Evolutionary conservation across 2,329 filamentous ascomycete genomes (phyloP).

Genomic region (Sclerotiophoma versabilis): DNA sequence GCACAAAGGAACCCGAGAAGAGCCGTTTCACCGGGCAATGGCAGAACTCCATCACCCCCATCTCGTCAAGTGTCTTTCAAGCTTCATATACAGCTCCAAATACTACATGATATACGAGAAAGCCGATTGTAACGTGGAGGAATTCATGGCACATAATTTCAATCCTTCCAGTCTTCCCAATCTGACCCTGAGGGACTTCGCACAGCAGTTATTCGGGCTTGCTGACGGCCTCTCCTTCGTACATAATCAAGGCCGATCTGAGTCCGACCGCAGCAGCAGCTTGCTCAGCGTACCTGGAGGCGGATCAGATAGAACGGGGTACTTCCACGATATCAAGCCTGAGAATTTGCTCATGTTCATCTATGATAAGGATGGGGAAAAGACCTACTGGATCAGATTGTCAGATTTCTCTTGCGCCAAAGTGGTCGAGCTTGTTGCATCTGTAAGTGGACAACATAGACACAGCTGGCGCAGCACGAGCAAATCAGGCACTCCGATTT

Average conservation of each 20-base stretch:
- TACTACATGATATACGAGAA: constrained; percentile 24
- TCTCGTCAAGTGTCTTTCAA: constrained; percentile 25
- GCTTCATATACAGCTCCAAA: constrained; percentile 18
- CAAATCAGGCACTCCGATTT: background rate
- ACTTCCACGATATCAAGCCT: constrained; percentile 10
- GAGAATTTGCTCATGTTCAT: constrained; percentile 7
- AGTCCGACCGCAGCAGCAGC: fast-evolving
- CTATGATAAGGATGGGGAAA: background rate
- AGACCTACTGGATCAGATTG: constrained; percentile 11
- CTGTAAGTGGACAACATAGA: background rate
- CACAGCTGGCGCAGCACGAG: background rate
- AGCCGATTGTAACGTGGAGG: constrained; percentile 8
- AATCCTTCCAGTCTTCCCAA: background rate
- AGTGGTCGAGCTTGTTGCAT: background rate
- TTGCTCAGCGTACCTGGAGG: background rate
- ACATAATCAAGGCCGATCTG: background rate
- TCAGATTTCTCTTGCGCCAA: constrained; percentile 20
- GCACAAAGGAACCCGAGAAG: background rate
- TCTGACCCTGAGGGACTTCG: background rate
- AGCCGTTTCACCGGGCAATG: constrained; percentile 1
- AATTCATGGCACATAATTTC: background rate
- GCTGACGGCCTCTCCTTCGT: background rate
- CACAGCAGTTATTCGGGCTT: background rate
- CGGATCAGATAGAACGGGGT: background rate
- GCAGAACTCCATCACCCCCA: constrained; percentile 8